A percentile compares a stretch with the other conserved stretches of the same genome.
Evolutionary conservation across 139 green algal genomes (phyloP).

Genomic region (Picochlorum sp.): DNA sequence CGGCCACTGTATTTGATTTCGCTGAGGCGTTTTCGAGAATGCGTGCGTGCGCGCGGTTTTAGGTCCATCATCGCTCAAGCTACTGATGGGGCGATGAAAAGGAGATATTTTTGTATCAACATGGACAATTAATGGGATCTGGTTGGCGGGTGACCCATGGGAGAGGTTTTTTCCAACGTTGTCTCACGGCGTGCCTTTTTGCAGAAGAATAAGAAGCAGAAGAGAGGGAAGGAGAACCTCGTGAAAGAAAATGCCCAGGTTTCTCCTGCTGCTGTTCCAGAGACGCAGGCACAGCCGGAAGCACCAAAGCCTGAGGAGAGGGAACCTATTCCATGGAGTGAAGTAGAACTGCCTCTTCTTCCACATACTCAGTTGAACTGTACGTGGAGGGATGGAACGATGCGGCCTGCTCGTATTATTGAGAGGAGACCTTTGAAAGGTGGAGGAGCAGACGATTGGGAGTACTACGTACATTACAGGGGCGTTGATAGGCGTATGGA

Average conservation of each 20-base stretch:
- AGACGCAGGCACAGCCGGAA: not conserved
- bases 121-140: too few relatives aligned
- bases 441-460: slow-evolving; percentile 34
- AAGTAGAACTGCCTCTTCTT: slow-evolving; percentile 78
- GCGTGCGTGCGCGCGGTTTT: too few relatives aligned
- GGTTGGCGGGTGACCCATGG: too few relatives aligned
- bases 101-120: too few relatives aligned
- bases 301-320: not conserved
- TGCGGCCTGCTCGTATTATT: slow-evolving; percentile 70
- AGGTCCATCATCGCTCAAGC: too few relatives aligned
- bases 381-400: slow-evolving; percentile 70
- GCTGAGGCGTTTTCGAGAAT: too few relatives aligned
- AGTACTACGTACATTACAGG: slow-evolving; percentile 98
- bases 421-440: slow-evolving; percentile 52
- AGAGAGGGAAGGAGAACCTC: slow-evolving; percentile 5
- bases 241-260: not conserved
- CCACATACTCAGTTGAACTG: slow-evolving; percentile 63
- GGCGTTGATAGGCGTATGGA: slow-evolving; percentile 88
- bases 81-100: too few relatives aligned
- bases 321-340: slow-evolving; percentile 4
- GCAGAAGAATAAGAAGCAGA: not conserved
- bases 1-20: too few relatives aligned
- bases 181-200: not conserved
- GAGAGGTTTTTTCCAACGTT: too few relatives aligned
- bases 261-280: not conserved